Evolutionary conservation across 495 filamentous ascomycete species (phyloP).

Genomic region (Paragyromitra xinjiangensis): DNA sequence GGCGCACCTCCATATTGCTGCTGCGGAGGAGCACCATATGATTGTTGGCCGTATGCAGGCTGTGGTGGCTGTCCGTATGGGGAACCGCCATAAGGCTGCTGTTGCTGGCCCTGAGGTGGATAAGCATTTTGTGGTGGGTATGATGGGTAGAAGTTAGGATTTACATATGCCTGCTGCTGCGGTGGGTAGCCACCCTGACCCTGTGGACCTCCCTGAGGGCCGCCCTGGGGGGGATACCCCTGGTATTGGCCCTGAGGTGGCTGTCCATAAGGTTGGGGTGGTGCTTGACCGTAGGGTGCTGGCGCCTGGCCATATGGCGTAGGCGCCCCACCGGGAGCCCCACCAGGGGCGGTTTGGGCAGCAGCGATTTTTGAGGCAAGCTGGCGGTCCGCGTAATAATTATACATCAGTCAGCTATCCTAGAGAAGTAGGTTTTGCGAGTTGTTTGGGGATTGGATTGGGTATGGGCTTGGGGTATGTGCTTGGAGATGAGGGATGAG

Average conservation of each 20-base stretch:
- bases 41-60: conserved; percentile 38
- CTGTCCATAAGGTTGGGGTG: conserved; percentile 34
- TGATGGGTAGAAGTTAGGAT: conserved; percentile 25
- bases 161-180: conserved; percentile 54
- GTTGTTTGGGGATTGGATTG: not conserved
- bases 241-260: conserved; percentile 46
- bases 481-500: not conserved
- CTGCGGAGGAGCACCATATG: conserved; percentile 27
- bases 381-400: conserved; percentile 42
- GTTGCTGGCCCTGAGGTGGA: conserved; percentile 42
- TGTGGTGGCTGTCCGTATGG: conserved; percentile 34
- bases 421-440: conserved; percentile 10
- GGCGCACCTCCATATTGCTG: conserved; percentile 36
- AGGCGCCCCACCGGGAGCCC: conserved; percentile 12
- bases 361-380: conserved; percentile 56
- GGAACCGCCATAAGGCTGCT: conserved; percentile 12
- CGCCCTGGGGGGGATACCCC: conserved; percentile 28
- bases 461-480: conserved; percentile 2
- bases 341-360: conserved; percentile 25
- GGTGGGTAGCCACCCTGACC: conserved; percentile 28
- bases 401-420: conserved; percentile 44
- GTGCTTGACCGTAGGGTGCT: conserved; percentile 29
- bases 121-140: conserved; percentile 44
- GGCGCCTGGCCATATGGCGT: conserved; percentile 33
- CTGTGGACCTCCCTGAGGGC: conserved; percentile 25